Base-by-base conservation (phyloP, 2,329 filamentous ascomycete species). In the Exophiala mesophila region DNA sequence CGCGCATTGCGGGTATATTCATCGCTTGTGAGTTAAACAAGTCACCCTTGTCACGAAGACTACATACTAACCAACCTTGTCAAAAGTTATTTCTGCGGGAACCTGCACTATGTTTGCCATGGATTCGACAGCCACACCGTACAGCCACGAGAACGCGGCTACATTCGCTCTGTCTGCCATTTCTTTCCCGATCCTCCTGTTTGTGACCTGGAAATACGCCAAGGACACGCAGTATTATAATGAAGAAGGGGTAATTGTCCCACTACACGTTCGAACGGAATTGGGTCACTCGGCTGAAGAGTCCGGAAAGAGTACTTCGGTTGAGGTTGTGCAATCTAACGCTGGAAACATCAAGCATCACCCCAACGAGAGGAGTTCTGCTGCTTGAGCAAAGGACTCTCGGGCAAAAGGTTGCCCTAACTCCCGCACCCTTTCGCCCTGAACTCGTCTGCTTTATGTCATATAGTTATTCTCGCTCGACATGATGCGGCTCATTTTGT, bases 151-250 rank as follows among this genome's bases (percentile, higher is more conserved):
- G 36, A 17, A 24, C n/a, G 45, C 44, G 17, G 28, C 45, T 3
- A 45, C 52, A 30, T 36, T 55, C 9, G 32, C 34, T 13, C 19
- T 53, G 12, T 50, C 49, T 29, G 33, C 16, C 3, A 15, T 53
- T 7, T 49, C 45, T 9, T 23, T 30, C 7, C 15, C 31, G 28
- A 23, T 29, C 5, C 16, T 53, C 13, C 29, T 42, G 21, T 34
- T 29, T 28, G 30, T 54, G 19, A 36, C 44, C n/a, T 32, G 30
- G 26, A 20, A 28, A 9, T 46, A 36, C 18, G 45, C 52, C 16
- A 43, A 31, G n/a, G 47, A 55, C 13, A 55, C 47, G 5, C 53
- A 55, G 21, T 55, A 55, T 21, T 53, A 53, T 19, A 10, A 34
- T 13, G 52, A 55, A 31, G 48, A 49, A n/a, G 36, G 36, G 26